Conservation (phyloP, 2,329 filamentous ascomycete genomes). For the Aspergillus sp. region DNA sequence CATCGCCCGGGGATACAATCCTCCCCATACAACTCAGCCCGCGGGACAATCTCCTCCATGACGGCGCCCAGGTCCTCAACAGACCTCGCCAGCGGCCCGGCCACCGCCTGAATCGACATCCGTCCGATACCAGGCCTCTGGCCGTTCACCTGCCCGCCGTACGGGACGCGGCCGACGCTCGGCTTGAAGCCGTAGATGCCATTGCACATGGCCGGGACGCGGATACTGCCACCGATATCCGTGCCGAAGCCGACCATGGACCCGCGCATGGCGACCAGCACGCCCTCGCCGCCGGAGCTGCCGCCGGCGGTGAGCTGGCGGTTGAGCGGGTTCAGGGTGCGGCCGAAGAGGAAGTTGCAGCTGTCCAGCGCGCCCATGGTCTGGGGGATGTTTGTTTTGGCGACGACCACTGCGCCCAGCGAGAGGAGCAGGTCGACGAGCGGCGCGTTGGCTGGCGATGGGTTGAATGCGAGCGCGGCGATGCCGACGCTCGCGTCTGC, state of each 20-base stretch:
- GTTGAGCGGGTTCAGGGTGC: constrained; percentile 50
- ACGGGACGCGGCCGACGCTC: constrained; percentile 44
- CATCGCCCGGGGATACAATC: constrained; percentile 37
- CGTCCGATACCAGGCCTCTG: constrained; percentile 39
- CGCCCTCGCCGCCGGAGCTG: constrained; percentile 51
- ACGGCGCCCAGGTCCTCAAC: constrained; percentile 37
- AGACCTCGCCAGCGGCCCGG: constrained; percentile 33
- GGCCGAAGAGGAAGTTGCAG: constrained; percentile 52
- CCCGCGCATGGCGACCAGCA: constrained; percentile 46
- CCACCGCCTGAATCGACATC: constrained; percentile 41
- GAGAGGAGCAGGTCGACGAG: constrained; percentile 48
- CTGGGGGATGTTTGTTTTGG: constrained; percentile 60
- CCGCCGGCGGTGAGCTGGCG: constrained; percentile 46
- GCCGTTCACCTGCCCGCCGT: constrained; percentile 32
- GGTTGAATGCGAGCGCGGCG: constrained; percentile 49
- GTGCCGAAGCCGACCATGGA: constrained; percentile 50
- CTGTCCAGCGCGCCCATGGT: constrained; percentile 40
- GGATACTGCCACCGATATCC: constrained; percentile 48
- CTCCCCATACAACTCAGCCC: constrained; percentile 45
- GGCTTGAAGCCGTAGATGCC: constrained; percentile 49
- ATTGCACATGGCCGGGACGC: constrained; percentile 53
- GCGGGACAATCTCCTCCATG: constrained; percentile 43
- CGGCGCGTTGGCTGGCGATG: constrained; percentile 44
- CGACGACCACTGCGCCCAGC: constrained; percentile 55
- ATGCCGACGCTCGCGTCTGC: constrained; percentile 50